Percentiles rank a stretch among this genome's conserved stretches.
Conservation (phyloP, 768 basidiomycete species). For the Flagelloscypha sp. region DNA sequence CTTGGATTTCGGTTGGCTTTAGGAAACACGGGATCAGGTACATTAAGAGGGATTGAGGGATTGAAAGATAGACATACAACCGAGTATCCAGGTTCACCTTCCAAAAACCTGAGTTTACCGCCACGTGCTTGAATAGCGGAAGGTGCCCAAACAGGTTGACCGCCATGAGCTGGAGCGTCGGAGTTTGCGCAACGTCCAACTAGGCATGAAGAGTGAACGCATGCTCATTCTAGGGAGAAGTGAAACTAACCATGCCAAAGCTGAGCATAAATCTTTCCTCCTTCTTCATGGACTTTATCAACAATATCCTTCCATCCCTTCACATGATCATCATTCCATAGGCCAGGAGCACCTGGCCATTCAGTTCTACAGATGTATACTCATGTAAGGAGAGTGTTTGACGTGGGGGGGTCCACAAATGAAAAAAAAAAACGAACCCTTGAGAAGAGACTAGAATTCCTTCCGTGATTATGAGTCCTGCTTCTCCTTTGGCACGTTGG, state of each 20-base stretch:
- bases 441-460: conserved; percentile 23
- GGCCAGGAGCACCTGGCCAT: conserved; percentile 4
- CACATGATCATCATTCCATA: conserved; percentile 4
- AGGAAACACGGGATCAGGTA: neutral
- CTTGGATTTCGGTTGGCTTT: conserved; percentile 20
- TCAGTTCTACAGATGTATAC: conserved; percentile 1
- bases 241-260: conserved; percentile 18
- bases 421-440: conserved; percentile 18
- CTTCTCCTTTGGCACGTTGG: conserved; percentile 24
- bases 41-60: neutral
- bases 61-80: conserved; percentile 5
- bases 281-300: conserved; percentile 3
- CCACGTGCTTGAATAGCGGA: conserved; percentile 19
- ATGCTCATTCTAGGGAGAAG: neutral
- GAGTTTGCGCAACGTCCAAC: conserved; percentile 18
- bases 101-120: conserved; percentile 19
- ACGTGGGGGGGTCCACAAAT: too few species aligned
- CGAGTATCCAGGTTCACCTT: conserved; percentile 21
- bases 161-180: conserved; percentile 28
- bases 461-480: conserved; percentile 28
- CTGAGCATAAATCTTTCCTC: conserved; percentile 4
- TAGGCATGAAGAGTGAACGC: conserved; percentile 1
- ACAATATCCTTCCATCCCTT: conserved; percentile 1
- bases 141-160: conserved; percentile 22
- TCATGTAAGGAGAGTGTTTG: neutral